Evolutionary conservation across 768 basidiomycete species (phyloP), one percentile per base, ranked within the genome.

Genomic region (Clavaria fumosa): DNA sequence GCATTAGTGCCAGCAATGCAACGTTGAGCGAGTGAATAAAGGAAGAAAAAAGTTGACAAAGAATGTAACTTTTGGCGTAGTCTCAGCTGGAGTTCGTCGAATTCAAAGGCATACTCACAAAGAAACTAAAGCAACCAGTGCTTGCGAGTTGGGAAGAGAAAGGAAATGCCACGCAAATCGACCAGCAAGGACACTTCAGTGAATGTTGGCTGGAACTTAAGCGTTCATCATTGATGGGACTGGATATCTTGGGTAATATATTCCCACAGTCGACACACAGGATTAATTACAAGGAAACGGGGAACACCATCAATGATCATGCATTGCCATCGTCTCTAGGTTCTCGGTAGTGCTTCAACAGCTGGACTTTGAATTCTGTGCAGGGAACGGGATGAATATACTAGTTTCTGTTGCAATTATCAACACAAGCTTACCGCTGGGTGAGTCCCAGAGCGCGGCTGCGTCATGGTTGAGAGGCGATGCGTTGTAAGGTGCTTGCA

Each of bases 401-500:
- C 36, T 11, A 45, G 34, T 20, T 17, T 12, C 38, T 18, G 34
- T 24, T 35, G n/a, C 24, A 22, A 11, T 15, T 26, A 20, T 11
- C 19, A 23, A 36, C 19, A 17, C 9, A 33, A 26, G 27, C 66
- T 28, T 51, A 77, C 81, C 72, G 44, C 71, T 70, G n/a, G 74
- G 67, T 24, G 68, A 65, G 44, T 64, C 68, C 89, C 89, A 93
- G 15, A 89, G 60, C 12, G 67, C 65, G 3, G 88, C 82, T 2
- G 89, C 89, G 46, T 91, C 88, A 5, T 77, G 63, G 53, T 91
- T 91, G 41, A 93, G 60, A 5, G 89, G 89, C 4, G 86, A 90
- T 11, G 79, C 81, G 53, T 90, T 91, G 64, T 93, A 91, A 19
- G 88, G 89, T 56, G n/a, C n/a, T n/a, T 93, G 88, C 86, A 48